Evolutionary conservation across 164 flowering plant genomes (phyloP), one percentile per base, ranked within the genome.

Genomic region (Dillenia turbinata): DNA sequence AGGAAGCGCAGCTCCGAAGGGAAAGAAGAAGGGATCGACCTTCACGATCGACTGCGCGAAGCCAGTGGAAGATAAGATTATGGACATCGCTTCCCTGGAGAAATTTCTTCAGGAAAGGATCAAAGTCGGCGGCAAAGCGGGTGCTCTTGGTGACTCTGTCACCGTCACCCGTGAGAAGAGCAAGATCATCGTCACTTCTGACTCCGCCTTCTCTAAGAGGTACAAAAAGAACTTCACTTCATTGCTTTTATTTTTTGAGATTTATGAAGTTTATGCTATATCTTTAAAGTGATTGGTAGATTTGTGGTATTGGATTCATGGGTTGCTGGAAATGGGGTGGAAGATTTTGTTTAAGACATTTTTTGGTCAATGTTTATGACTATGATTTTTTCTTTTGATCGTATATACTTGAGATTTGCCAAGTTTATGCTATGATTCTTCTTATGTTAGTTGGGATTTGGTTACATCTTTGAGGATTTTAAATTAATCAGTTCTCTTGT

Each of bases 51-150:
- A 85, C 70, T 85, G 90, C 46, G 74, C 72, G 19, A 85, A 85
- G 85, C 89, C 89, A 3, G 89, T 85, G 15, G 89, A 84, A 69
- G 89, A 78, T 54, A 81, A 81, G 79, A 81, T 81, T 53, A 81
- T 81, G 85, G 85, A 81, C 67, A 78, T 81, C 54, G 83, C 89
- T 9, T 81, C 89, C 5, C 79, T 85, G 7, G 90, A 85, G 75
- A 85, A 85, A 80, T 85, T 85, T 49, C 81, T 85, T 8, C 90
- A 85, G 73, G 90, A 85, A 71, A 66, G 90, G 56, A 85, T 85
- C 70, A 85, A 83, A 69, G 84, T 85, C 44, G 90, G 85, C 17
- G 90, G 85, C 33, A 81, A 81, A 61, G 79, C 90, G 10, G 90
- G 90, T 10, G 84, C 85, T 52, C 87, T 83, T 16, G 90, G 90